Base-by-base conservation (phyloP, 306 rosid species). In the Trichosanthes truncata region DNA sequence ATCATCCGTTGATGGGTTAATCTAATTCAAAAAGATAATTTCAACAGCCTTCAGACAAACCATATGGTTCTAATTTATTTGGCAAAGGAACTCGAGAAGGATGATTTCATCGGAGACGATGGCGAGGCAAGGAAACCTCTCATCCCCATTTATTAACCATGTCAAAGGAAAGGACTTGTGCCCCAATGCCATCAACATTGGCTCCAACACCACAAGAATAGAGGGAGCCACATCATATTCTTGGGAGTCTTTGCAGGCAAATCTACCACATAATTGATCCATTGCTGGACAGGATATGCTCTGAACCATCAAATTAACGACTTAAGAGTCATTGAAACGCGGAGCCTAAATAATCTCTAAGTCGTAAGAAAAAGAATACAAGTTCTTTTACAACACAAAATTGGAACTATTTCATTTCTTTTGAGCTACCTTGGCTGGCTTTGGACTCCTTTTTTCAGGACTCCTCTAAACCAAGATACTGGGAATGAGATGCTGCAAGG, bases 401-500 rank as follows among this genome's bases (percentile, higher is more conserved):
- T 56, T 67, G 51, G 81, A 45, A 82, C 79, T 82, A 60, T 81
- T 77, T 85, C 82, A 82, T 83, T 68, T 75, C 80, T 76, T 77
- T 80, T 52, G 62, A 74, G 78, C 78, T 74, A 74, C 78, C 78
- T 74, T 74, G 63, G 78, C 63, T 74, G 78, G 63, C 46, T 9
- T 74, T 52, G 78, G 78, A 74, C 46, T 51, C 81, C 81, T 48
- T 26, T 46, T 55, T 79, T 91, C 81, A 93, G 29, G 86, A 90
- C 35, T 87, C 89, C 66, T 89, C 94, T 31, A 77, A 76, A 74
- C 81, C 96, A 76, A 82, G 75, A 86, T 96, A 96, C 52, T 89
- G 97, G 38, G 99, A 96, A 78, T 93, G 89, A 83, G 99, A 93
- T 38, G 99, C 98, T n/a, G 99, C 97, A 21, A 96, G 84, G 66